Evolutionary conservation across 2,329 filamentous ascomycete genomes (phyloP), one percentile per base, ranked within the genome.

Genomic region (Aspergillus alliaceus): DNA sequence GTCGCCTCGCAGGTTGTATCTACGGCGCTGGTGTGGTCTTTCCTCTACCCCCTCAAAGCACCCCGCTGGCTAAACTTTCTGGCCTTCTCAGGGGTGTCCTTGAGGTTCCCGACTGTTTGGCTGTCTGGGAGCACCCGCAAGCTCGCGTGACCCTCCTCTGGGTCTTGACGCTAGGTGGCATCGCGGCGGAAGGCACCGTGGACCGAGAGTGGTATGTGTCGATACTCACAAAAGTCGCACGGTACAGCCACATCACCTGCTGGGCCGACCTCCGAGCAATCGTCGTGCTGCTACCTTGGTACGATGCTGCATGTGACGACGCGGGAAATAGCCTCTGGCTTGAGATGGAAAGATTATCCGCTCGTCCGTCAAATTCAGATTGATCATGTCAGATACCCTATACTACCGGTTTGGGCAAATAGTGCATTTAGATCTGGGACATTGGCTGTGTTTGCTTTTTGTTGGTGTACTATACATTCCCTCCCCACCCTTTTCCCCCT

Each of bases 11-110:
- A 3, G 69, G 66, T 1, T 58, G 75, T 3, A 65, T 76, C 14
- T 77, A 73, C 60, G 69, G 71, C 51, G 68, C 75, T 22, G 69
- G 75, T 9, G 71, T 77, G 6, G 63, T 76, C 31, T 76, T 76
- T 57, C 75, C 75, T 12, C 63, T 78, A 0, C 75, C 75, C 2
- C 67, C 68, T 2, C 69, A 72, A 29, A 75, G 71, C 18, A 69
- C 72, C 1, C 75, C 75, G 0, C 70, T 77, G 6, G 55, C 61
- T 2, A 56, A 54, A 14, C 64, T 78, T 2, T 66, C 70, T 1
- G 54, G 57, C 1, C 61, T 68, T 32, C 57, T 76, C 12, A 64
- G 66, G 18, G 51, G 54, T 2, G 59, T 67, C 8, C 60, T 78
- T 6, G 39, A 63, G 6, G 54, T 65, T 14, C 60, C 67, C 2